Conservation (phyloP, 768 basidiomycete genomes). For the Amanita pallidorosea region DNA sequence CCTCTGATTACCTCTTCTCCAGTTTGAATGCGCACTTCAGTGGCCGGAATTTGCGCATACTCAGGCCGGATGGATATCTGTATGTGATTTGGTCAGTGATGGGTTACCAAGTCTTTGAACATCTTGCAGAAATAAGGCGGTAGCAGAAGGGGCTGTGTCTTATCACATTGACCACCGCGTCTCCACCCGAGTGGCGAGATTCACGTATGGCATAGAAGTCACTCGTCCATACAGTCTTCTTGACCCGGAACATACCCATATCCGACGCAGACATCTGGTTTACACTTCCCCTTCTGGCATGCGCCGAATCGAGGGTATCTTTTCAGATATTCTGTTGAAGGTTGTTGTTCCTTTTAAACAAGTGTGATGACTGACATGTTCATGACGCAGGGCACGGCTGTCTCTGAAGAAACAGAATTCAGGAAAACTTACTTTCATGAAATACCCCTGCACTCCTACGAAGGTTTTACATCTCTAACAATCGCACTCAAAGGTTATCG, state of each 20-base stretch:
- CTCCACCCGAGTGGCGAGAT: slow-evolving; percentile 11
- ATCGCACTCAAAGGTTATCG: slow-evolving; percentile 11
- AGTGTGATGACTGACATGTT: background rate
- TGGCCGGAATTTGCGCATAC: slow-evolving; percentile 21
- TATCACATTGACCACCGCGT: slow-evolving; percentile 15
- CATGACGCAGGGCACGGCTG: slow-evolving; percentile 12
- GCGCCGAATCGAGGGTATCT: background rate
- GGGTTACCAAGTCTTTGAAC: background rate
- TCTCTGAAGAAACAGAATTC: slow-evolving; percentile 16
- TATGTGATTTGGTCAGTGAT: slow-evolving; percentile 16
- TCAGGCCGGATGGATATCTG: slow-evolving; percentile 35
- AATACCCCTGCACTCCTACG: background rate
- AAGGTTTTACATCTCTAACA: background rate
- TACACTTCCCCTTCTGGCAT: background rate
- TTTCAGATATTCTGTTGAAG: slow-evolving; percentile 9
- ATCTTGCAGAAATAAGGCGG: slow-evolving; percentile 15
- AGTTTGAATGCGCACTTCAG: slow-evolving; percentile 26
- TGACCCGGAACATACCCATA: slow-evolving; percentile 2
- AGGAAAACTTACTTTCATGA: slow-evolving; percentile 2
- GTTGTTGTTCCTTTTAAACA: background rate
- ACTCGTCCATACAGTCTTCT: background rate
- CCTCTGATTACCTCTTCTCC: slow-evolving; percentile 36
- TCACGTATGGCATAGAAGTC: slow-evolving; percentile 11
- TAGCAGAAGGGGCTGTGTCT: slow-evolving; percentile 16
- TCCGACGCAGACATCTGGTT: background rate